Evolutionary conservation across 441 rosid genomes (phyloP).

Genomic region (Macaranga tanarius): DNA sequence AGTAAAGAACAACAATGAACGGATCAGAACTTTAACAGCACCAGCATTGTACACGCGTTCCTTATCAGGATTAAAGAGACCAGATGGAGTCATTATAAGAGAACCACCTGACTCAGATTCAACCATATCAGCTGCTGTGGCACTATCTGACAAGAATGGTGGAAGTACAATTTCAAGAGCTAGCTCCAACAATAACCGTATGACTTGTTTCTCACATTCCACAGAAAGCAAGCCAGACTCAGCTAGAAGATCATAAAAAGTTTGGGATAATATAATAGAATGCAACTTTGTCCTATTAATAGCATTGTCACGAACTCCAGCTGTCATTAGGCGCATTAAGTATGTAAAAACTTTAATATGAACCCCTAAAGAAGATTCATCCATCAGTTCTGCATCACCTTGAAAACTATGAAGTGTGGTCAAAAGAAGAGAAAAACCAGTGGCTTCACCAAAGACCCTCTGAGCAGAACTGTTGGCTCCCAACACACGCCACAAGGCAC

Average conservation of each 20-base stretch:
- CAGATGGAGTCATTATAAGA: slow-evolving; percentile 59
- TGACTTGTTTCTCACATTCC: slow-evolving; percentile 95
- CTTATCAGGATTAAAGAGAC: slow-evolving; percentile 72
- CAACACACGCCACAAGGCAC: slow-evolving; percentile 95
- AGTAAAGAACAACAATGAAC: slow-evolving; percentile 89
- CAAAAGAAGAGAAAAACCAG: slow-evolving; percentile 97
- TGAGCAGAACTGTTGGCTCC: slow-evolving; percentile 86
- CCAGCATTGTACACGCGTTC: slow-evolving; percentile 92
- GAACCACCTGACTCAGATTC: slow-evolving; percentile 54
- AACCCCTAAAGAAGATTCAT: slow-evolving; percentile 55
- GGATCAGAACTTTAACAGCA: slow-evolving; percentile 84
- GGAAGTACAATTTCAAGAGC: slow-evolving; percentile 96
- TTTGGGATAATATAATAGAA: slow-evolving; percentile 76
- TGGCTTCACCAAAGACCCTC: slow-evolving; percentile 95
- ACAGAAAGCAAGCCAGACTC: slow-evolving; percentile 97
- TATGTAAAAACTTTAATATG: slow-evolving; percentile 78
- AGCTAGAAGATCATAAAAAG: slow-evolving; percentile 89
- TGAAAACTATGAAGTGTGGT: slow-evolving; percentile 94
- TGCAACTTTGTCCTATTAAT: slow-evolving; percentile 90
- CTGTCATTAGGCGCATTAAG: slow-evolving; percentile 89
- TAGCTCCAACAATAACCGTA: slow-evolving; percentile 89
- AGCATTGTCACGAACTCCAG: slow-evolving; percentile 78
- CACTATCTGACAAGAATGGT: slow-evolving; percentile 70
- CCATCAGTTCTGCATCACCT: slow-evolving; percentile 59
- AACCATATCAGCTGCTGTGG: slow-evolving; percentile 39